Conservation (phyloP, 2,329 filamentous ascomycete species). For the Talaromyces amestolkiae region DNA sequence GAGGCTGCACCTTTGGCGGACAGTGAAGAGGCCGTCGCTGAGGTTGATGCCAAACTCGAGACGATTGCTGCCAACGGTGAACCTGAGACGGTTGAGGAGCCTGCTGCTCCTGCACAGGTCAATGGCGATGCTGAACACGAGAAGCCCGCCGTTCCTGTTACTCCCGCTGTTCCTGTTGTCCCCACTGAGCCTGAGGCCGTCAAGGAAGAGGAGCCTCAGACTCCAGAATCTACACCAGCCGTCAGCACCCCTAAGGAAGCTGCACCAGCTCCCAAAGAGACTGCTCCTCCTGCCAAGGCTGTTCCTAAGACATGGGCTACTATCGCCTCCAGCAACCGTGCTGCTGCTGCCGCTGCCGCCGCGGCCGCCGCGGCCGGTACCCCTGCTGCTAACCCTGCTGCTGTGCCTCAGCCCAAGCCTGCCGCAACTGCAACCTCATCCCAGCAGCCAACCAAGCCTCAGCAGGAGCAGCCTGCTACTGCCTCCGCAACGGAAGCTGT, state of each 20-base stretch:
- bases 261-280: conserved; percentile 53
- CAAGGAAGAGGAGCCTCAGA: conserved; percentile 63
- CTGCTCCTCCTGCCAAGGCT: conserved; percentile 50
- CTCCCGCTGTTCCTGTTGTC: conserved; percentile 30
- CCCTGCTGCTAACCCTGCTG: conserved; percentile 36
- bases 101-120: conserved; percentile 33
- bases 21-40: conserved; percentile 47
- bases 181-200: conserved; percentile 42
- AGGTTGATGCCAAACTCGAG: conserved; percentile 75
- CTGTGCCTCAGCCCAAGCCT: conserved; percentile 33
- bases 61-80: conserved; percentile 49
- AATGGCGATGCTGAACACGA: conserved; percentile 29
- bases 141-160: conserved; percentile 22
- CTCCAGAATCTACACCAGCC: conserved; percentile 57
- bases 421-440: conserved; percentile 19
- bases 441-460: conserved; percentile 25
- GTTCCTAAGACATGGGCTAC: conserved; percentile 63
- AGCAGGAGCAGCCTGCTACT: conserved; percentile 37
- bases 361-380: conserved; percentile 48
- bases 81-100: conserved; percentile 31
- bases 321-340: conserved; percentile 52
- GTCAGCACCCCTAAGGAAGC: conserved; percentile 48
- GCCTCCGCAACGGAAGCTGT: conserved; percentile 38
- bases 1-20: conserved; percentile 37
- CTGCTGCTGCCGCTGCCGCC: conserved; percentile 35